Evolutionary conservation across 2,329 filamentous ascomycete genomes (phyloP), one percentile per base, ranked within the genome.

Genomic region (Nemania sp.): DNA sequence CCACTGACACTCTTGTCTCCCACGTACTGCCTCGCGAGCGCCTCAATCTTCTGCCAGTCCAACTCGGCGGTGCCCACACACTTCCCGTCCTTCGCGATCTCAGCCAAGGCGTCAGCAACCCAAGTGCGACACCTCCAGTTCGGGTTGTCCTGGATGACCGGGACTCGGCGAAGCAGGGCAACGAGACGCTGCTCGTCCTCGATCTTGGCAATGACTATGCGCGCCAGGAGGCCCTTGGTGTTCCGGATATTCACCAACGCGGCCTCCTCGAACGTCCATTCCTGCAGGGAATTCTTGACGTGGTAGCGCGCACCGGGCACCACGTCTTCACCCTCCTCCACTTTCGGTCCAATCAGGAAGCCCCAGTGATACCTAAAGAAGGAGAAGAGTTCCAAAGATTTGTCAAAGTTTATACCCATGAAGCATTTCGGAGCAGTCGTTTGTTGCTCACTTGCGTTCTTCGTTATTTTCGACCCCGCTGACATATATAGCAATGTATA

Each of bases 201-300:
- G 12, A 54, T 46, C 37, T 54, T 54, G 11, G 51, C 51, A 35
- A 54, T n/a, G 40, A 46, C 12, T 18, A 54, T 54, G 40, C 51
- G 51, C 7, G 18, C 40, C 51, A 54, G n/a, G 29, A 54, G 51
- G 10, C 6, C 35, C 13, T 1, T 21, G 13, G 51, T 45, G 40
- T 9, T 21, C 25, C 40, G n/a, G 51, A 54, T 18, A 54, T 54
- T 15, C 15, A 3, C 1, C 17, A 53, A 15, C 13, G 6, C 1
- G 6, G 4, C 13, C n/a, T 35, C 40, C 29, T 46, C 40, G 12
- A 21, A 46, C n/a, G 11, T n/a, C 51, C 40, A 54, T n/a, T n/a
- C 25, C n/a, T 1, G 2, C 37, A 10, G 2, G 6, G 40, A 35
- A 21, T 46, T 37, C 25, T 11, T 46, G n/a, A 54, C 40, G 12